Evolutionary conservation across 495 filamentous ascomycete species (phyloP), one percentile per base, ranked within the genome.

Genomic region (Paragyromitra xinjiangensis): DNA sequence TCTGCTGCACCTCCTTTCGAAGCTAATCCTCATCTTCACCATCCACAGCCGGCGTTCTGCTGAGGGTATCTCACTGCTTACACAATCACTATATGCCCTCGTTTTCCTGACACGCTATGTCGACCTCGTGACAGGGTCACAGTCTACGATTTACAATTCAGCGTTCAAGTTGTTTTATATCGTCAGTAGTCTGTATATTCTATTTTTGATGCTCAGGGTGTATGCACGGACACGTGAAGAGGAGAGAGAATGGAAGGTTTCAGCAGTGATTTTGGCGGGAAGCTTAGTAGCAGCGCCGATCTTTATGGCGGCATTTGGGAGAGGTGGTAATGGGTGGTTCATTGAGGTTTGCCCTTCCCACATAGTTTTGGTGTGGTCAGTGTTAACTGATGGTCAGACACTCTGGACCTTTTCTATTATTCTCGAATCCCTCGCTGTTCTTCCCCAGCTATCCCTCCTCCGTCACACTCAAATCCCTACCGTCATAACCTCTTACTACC

Each of bases 1-100:
- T 83, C 80, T 94, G 55, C 92, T 91, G 53, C 95, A 99, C 82
- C 88, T 93, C 34, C 86, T 87, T 44, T 94, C 94, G 12, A 97
- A 96, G 87, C 89, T 90, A 81, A 93, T 98, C 80, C 86, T 98
- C 73, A 92, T 97, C 84, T 93, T 90, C 86, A 91, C 94, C 45
- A 97, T 99, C 80, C 94, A 98, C 84, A 87, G 87, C 64, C 97
- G 97, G 81, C 87, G 87, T 79, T 95, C 92, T 83, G 92, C 96
- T 29, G 95, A 98, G 88, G 95, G 93, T 91, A 90, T 98, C 65
- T 97, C 94, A n/a, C 89, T 98, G 77, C 91, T 99, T 73, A 97
- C 94, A 0, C 95, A 99, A 84, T 86, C 89, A 55, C 90, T 99
- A 78, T 99, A 99, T 85, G 88, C 89, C 39, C 76, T 90, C 69